Evolutionary conservation across 2,329 filamentous ascomycete genomes (phyloP), one percentile per base, ranked within the genome.

Genomic region (Fusarium camptoceras): DNA sequence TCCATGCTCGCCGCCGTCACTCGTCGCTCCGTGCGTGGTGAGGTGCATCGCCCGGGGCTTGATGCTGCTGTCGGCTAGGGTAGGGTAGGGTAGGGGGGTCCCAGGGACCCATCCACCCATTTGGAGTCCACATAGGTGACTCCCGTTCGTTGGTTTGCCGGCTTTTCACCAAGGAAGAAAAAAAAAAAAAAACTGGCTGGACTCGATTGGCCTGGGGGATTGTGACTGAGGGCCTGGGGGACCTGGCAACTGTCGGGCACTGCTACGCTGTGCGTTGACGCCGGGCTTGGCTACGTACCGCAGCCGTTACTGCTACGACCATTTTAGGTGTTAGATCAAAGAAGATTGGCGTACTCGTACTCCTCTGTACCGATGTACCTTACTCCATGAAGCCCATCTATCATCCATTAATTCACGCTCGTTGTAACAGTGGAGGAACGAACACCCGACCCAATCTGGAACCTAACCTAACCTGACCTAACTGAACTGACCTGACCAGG

Each of bases 1-100:
- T 64, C 63, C 67, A 70, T 51, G 41, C 50, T 71, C 72, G 66
- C 70, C 74, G 68, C 72, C 74, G 64, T 67, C 71, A 46, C 55
- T 47, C 37, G 47, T 62, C 28, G 64, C 64, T 68, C 64, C 66
- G 61, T 70, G 66, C 64, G 64, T 64, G 24, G 63, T 66, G 63
- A 70, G 66, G 66, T 70, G 66, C 66, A 66, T 69, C 49, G 66
- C 62, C 66, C 46, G 64, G 53, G 54, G 63, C 59, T 55, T 44
- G 57, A 49, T 34, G 24, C 31, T 51, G 31, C 22, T 51, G 49
- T 41, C 25, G 49, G 49, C 49, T 51, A 51, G n/a, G 49, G 46
- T 49, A 50, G 31, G 16, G 30, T 50, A 50, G 46, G n/a, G 46
- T 49, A 49, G 28, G 49, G 49, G 46, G 49, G 49, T 28, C 24